A percentile compares a stretch with the other conserved stretches of the same genome.
Evolutionary conservation across 768 basidiomycete genomes (phyloP).

Genomic region (Phylloporus sp.): DNA sequence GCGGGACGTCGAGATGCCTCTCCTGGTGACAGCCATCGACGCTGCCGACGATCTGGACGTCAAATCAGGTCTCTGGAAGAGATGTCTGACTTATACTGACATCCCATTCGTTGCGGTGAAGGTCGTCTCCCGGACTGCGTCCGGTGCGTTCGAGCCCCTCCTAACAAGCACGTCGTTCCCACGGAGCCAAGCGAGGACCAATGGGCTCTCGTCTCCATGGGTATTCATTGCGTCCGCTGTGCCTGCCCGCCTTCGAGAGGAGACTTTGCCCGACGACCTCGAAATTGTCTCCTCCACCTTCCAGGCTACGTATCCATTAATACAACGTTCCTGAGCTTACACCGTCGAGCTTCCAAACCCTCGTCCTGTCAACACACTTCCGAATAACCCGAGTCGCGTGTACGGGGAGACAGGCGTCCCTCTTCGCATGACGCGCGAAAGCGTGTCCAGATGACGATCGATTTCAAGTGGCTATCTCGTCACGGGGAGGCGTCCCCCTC

Average conservation of each 20-base stretch:
- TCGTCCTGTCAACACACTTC: no score
- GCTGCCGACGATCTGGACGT: not conserved
- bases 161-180: conserved; percentile 16
- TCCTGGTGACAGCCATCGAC: not conserved
- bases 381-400: no score
- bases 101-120: not conserved
- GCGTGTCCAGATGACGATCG: not conserved
- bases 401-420: no score
- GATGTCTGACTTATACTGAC: not conserved
- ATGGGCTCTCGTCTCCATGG: not conserved
- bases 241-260: not conserved
- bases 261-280: not conserved
- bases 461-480: not conserved
- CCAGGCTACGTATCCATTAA: conserved; percentile 1
- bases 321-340: conserved; percentile 3
- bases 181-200: not conserved
- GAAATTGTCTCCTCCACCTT: conserved; percentile 4
- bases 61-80: not conserved
- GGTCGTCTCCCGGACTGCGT: not conserved
- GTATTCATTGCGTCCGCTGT: not conserved
- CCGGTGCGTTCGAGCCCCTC: conserved; percentile 11
- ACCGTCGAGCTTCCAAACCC: conserved; percentile 16
- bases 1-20: conserved; percentile 1
- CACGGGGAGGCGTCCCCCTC: conserved; percentile 8
- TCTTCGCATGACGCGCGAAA: no score